Evolutionary conservation across 352 stramenopile genomes (phyloP), one percentile per base, ranked within the genome.

Genomic region (Pythium rhizo-oryzae): DNA sequence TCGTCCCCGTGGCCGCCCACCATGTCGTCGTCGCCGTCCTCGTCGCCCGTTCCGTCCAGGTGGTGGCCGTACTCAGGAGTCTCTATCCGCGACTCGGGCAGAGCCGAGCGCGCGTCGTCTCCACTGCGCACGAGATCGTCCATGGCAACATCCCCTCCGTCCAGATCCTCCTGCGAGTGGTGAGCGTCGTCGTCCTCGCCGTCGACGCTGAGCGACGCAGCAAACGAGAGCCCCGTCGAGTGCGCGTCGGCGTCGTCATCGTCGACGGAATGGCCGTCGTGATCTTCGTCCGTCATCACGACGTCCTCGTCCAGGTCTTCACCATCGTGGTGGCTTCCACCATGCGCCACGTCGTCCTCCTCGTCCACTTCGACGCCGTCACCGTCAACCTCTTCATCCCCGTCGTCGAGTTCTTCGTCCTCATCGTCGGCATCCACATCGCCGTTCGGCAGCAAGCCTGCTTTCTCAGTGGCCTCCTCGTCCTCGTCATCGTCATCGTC

Each of bases 401-500:
- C 58, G 25, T 65, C 53, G 46, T 69, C 67, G 0, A 84, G 77
- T 8, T 73, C 74, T 11, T 69, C 61, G 19, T 75, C 65, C 13
- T 79, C 71, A 57, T 81, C 73, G 13, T 74, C 59, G 8, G 75
- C 71, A 44, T 81, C 59, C 28, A 65, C 59, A 19, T 63, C 52
- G 12, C 28, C 67, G 41, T 51, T 51, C 18, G 58, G 59, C 24
- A 69, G 44, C 55, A 62, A 37, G n/a, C 43, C 30, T 8, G 65
- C 50, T 21, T 56, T 65, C 23, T 76, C 66, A 13, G 68, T 64
- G 9, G 72, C 52, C 16, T 77, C 68, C 4, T 70, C 67, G 0
- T 74, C 62, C 0, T 79, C 72, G 11, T 77, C 71, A 23, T 76
- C 69, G 16, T 84, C 81, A 7, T 90, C 80, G 52, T 90, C 78